Evolutionary conservation across 768 basidiomycete species (phyloP).

Genomic region (Rossbeevera mucosa): DNA sequence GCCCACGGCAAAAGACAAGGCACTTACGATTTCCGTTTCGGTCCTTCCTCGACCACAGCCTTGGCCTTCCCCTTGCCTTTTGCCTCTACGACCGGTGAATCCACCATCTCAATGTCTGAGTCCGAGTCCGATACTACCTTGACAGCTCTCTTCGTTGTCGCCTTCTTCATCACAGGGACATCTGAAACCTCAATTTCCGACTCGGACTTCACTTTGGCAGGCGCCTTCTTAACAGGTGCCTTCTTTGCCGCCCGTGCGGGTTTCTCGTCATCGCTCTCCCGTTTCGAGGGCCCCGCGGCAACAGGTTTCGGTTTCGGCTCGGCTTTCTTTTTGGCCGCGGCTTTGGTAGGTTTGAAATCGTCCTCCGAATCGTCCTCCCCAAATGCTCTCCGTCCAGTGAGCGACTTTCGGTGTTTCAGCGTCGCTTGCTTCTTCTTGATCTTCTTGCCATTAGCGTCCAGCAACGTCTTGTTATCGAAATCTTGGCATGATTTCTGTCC

Average conservation of each 20-base stretch:
- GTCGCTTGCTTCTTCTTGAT: constrained; percentile 56
- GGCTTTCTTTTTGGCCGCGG: constrained; percentile 37
- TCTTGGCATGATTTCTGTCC: constrained; percentile 37
- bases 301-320: constrained; percentile 24
- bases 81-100: constrained; percentile 17
- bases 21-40: constrained; percentile 69
- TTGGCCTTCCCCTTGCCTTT: constrained; percentile 47
- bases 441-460: constrained; percentile 48
- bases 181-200: constrained; percentile 35
- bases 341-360: constrained; percentile 52
- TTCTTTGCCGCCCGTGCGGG: constrained; percentile 28
- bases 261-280: constrained; percentile 41
- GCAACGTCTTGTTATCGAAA: constrained; percentile 41
- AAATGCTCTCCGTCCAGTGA: constrained; percentile 37
- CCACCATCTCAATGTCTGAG: constrained; percentile 33
- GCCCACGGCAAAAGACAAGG: not conserved
- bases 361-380: constrained; percentile 44
- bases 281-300: constrained; percentile 40
- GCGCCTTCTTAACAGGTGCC: constrained; percentile 29
- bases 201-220: constrained; percentile 36
- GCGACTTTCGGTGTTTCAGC: constrained; percentile 50
- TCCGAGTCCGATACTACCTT: constrained; percentile 34
- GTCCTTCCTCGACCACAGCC: constrained; percentile 25
- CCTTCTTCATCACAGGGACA: constrained; percentile 19
- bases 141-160: constrained; percentile 17